phyloP scores from a whole-genome alignment of 257 asterid genomes.

The Jasminum sambac region DNA sequence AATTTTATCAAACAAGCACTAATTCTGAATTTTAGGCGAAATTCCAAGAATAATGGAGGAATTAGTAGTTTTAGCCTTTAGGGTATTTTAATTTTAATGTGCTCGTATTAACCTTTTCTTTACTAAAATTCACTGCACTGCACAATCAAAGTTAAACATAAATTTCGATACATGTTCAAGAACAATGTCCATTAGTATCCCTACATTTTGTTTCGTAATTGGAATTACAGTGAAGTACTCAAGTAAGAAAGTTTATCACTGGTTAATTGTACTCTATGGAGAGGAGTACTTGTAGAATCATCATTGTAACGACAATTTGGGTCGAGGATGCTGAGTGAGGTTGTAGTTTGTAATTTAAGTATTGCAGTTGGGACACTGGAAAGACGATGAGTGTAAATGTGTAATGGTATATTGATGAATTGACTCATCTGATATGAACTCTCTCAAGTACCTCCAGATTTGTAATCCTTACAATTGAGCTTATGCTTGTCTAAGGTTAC shows the following conservation, averaged over 20 bases:
- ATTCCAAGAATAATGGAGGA: background rate
- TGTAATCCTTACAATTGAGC: background rate
- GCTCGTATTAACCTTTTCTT: no score
- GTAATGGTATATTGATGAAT: no score
- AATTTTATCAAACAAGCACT: background rate
- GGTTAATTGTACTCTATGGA: background rate
- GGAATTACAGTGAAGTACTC: conserved; percentile 5
- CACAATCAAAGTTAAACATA: no score
- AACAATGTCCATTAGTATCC: background rate
- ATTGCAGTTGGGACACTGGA: no score
- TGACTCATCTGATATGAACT: no score
- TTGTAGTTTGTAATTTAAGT: no score
- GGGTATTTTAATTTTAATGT: no score
- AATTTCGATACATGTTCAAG: no score
- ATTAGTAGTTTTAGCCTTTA: background rate
- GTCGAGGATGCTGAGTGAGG: background rate
- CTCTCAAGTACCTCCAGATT: no score
- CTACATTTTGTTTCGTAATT: background rate
- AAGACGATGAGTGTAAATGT: no score
- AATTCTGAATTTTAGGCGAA: background rate
- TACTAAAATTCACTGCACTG: no score
- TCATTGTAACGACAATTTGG: background rate
- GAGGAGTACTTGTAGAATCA: background rate
- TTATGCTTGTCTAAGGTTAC: background rate
- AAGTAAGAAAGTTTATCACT: background rate